Evolutionary conservation across 1,284 basidiomycete genomes (phyloP).

Genomic region (Albatrellus sp.): DNA sequence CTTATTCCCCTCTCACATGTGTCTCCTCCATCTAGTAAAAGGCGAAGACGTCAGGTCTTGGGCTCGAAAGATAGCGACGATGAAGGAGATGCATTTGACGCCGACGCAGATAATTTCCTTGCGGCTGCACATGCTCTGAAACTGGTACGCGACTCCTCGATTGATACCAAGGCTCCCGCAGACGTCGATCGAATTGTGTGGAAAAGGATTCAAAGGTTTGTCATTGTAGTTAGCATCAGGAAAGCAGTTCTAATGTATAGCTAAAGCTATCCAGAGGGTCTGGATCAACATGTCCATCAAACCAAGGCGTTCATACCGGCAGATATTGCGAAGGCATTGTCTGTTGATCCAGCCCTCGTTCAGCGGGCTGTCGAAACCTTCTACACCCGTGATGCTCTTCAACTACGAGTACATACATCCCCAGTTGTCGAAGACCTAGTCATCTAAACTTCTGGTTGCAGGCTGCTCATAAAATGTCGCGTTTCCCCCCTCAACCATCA

Average conservation of each 20-base stretch:
- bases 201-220: constrained; percentile 54
- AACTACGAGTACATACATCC: constrained; percentile 57
- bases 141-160: constrained; percentile 41
- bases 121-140: constrained; percentile 53
- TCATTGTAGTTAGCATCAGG: background rate
- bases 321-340: constrained; percentile 66
- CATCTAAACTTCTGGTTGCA: constrained; percentile 18
- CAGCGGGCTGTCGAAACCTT: constrained; percentile 85
- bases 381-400: constrained; percentile 83
- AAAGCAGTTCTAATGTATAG: constrained; percentile 9
- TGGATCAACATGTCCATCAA: constrained; percentile 64
- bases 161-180: constrained; percentile 45
- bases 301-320: constrained; percentile 74
- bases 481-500: constrained; percentile 68
- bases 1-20: constrained; percentile 70
- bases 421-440: background rate
- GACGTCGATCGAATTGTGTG: constrained; percentile 54
- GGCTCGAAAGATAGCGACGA: constrained; percentile 34
- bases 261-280: constrained; percentile 57
- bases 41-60: constrained; percentile 30
- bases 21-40: constrained; percentile 50
- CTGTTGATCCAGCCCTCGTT: constrained; percentile 54
- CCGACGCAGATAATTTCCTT: constrained; percentile 43
- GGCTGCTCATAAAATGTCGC: constrained; percentile 78
- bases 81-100: constrained; percentile 27